Percentiles rank a stretch among this genome's conserved stretches.
Conservation (phyloP, 2,329 filamentous ascomycete genomes). For the Alternaria arborescens region DNA sequence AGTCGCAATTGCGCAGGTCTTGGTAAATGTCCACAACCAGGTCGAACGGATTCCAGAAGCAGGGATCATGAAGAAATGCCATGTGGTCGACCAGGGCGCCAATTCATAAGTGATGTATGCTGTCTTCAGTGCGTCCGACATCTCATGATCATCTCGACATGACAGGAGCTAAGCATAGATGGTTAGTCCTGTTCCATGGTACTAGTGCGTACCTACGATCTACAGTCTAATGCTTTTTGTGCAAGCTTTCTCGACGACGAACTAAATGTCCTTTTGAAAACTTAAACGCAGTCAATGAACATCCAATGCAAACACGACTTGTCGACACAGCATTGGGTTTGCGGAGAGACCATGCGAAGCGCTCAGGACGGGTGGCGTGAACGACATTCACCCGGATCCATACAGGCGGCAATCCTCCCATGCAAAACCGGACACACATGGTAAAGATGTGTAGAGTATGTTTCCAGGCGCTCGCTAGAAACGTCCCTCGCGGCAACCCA, state of each 20-base stretch:
- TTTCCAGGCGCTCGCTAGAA: background rate
- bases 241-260: background rate
- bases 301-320: background rate
- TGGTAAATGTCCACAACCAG: background rate
- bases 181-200: background rate
- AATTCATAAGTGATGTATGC: background rate
- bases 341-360: background rate
- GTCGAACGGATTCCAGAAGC: conserved; percentile 3
- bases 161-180: background rate
- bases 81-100: background rate
- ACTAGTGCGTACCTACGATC: background rate
- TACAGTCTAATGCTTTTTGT: background rate
- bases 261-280: background rate
- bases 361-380: conserved; percentile 7
- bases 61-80: conserved; percentile 1
- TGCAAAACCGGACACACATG: conserved; percentile 6
- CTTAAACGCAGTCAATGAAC: background rate
- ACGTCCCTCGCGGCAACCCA: background rate
- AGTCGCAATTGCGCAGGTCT: conserved; percentile 12
- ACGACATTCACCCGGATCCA: conserved; percentile 36
- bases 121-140: background rate
- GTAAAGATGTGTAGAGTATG: background rate
- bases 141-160: background rate
- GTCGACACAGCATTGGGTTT: background rate
- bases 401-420: conserved; percentile 2